These are phyloP conservation scores for Lagenaria siceraria DNA, from an alignment of 306 rosid genomes.

Conservation along the genomic window DNA sequence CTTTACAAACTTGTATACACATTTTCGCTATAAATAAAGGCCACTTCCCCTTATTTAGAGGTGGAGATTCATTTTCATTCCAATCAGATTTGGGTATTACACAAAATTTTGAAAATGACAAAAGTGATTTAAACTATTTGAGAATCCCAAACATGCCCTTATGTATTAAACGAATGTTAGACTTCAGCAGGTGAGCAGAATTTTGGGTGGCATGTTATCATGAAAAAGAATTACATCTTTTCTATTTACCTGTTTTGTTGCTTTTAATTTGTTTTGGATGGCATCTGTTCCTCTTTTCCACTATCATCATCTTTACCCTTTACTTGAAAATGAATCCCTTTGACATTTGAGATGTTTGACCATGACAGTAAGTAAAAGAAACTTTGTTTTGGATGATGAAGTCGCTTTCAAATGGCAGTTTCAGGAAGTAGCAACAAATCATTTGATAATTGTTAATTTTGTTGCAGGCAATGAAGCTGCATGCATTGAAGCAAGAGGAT, in stretches of 20 bases:
- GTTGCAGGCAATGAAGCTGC: conserved; percentile 38
- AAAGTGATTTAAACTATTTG: too few relatives aligned
- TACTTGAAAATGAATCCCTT: not conserved
- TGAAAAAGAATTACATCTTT: not conserved
- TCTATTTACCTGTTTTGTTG: not conserved
- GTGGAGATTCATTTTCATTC: too few relatives aligned
- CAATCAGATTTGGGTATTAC: too few relatives aligned
- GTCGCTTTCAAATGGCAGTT: not conserved
- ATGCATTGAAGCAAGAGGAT: conserved; percentile 28
- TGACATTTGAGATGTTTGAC: not conserved
- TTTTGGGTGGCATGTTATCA: not conserved
- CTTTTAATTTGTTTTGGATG: not conserved
- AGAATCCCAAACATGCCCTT: not conserved
- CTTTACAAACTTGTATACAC: too few relatives aligned
- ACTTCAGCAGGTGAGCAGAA: not conserved
- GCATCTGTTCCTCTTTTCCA: not conserved
- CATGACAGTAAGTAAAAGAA: not conserved
- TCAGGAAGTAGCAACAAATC: conserved; percentile 5
- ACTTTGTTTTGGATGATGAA: not conserved
- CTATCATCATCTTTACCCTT: not conserved
- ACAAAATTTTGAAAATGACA: too few relatives aligned
- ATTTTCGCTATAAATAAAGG: too few relatives aligned
- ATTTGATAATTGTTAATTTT: not conserved
- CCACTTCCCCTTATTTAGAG: too few relatives aligned
- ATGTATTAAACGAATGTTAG: not conserved